phyloP scores from a whole-genome alignment of 768 basidiomycete species.

The Mycena albidolilacea region DNA sequence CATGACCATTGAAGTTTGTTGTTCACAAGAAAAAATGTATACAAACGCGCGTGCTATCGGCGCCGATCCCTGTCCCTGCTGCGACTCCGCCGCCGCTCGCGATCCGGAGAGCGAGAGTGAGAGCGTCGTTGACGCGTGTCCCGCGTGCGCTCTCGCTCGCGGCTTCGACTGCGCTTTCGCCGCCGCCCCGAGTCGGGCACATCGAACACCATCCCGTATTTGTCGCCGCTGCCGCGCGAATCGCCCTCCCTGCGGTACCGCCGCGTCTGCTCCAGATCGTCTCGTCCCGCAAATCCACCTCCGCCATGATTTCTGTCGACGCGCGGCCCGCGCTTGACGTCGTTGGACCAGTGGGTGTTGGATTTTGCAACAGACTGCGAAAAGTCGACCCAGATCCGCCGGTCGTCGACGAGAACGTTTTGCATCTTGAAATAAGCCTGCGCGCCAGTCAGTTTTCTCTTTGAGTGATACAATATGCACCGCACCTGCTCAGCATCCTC shows the following conservation, averaged over 20 bases:
- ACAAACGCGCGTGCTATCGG: constrained; percentile 25
- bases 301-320: constrained; percentile 49
- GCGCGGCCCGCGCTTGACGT: constrained; percentile 68
- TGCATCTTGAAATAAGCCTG: constrained; percentile 99
- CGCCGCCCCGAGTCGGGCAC: constrained; percentile 62
- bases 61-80: constrained; percentile 49
- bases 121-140: constrained; percentile 54
- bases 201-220: constrained; percentile 91
- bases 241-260: constrained; percentile 70
- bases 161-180: constrained; percentile 68
- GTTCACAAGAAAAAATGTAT: constrained; percentile 35
- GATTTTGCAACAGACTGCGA: constrained; percentile 95
- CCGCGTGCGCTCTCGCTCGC: constrained; percentile 59
- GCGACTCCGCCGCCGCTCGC: constrained; percentile 44
- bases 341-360: constrained; percentile 87
- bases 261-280: constrained; percentile 81
- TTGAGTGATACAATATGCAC: constrained; percentile 5
- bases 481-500: constrained; percentile 94
- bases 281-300: constrained; percentile 77
- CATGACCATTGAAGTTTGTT: constrained; percentile 32
- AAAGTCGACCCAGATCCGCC: constrained; percentile 99
- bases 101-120: constrained; percentile 47
- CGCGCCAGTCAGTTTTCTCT: not conserved
- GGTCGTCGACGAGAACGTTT: constrained; percentile 97
- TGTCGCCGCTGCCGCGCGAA: constrained; percentile 41